Conservation (phyloP, 139 green algal species). For the Coelastrella sp. region DNA sequence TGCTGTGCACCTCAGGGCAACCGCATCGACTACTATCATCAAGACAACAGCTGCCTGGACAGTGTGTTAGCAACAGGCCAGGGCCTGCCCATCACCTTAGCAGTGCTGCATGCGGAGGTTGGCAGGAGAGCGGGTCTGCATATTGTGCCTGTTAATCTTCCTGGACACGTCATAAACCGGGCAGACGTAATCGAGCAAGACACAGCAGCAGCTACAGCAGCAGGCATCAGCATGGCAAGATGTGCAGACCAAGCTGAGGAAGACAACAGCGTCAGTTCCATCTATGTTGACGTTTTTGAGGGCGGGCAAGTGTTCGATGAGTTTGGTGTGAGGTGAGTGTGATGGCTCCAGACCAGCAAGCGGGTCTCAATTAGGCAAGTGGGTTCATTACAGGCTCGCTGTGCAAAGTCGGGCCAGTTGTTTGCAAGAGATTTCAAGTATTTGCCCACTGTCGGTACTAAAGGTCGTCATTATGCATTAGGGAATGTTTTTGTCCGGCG, state of each 20-base stretch:
- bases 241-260: background rate
- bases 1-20: background rate
- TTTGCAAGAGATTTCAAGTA: too few relatives aligned
- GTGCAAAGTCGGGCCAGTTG: too few relatives aligned
- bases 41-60: constrained; percentile 35
- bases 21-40: background rate
- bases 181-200: background rate
- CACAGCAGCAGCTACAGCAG: background rate
- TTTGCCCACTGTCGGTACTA: too few relatives aligned
- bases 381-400: too few relatives aligned
- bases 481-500: too few relatives aligned
- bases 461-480: too few relatives aligned
- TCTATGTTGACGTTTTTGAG: constrained; percentile 38
- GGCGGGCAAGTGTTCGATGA: background rate
- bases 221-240: background rate
- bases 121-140: background rate
- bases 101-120: constrained; percentile 23
- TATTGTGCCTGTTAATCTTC: constrained; percentile 19
- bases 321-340: background rate
- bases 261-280: background rate
- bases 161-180: constrained; percentile 36
- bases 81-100: constrained; percentile 30
- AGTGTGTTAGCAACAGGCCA: constrained; percentile 1
- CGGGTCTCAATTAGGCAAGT: too few relatives aligned
- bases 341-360: background rate